Evolutionary conservation across 768 basidiomycete genomes (phyloP).

Genomic region (Mycena crocata): DNA sequence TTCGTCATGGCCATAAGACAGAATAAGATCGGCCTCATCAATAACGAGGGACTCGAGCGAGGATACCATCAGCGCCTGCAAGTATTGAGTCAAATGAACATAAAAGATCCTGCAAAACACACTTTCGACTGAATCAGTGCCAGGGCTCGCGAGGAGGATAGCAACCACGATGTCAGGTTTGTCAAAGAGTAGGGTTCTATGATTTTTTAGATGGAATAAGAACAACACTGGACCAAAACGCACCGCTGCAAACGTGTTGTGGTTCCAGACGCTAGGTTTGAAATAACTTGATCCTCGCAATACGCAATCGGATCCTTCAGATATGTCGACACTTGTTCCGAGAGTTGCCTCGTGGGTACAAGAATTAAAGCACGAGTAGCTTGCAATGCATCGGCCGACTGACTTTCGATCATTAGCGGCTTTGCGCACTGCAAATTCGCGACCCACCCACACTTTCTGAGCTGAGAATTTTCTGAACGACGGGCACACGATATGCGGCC

Average conservation of each 20-base stretch:
- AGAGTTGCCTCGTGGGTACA: constrained; percentile 92
- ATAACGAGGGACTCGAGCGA: constrained; percentile 90
- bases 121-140: constrained; percentile 79
- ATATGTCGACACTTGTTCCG: constrained; percentile 88
- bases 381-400: constrained; percentile 57
- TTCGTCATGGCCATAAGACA: constrained; percentile 97
- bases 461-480: constrained; percentile 88
- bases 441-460: constrained; percentile 76
- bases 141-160: constrained; percentile 80
- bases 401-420: constrained; percentile 4
- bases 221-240: constrained; percentile 29
- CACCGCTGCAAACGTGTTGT: constrained; percentile 80
- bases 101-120: constrained; percentile 22
- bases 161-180: constrained; percentile 84
- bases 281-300: constrained; percentile 81
- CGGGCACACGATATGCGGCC: constrained; percentile 92
- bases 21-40: constrained; percentile 96
- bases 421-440: background rate
- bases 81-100: background rate
- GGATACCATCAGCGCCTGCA: constrained; percentile 70
- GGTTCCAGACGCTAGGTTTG: constrained; percentile 81
- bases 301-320: constrained; percentile 75
- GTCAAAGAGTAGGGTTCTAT: constrained; percentile 57
- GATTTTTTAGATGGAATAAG: background rate
- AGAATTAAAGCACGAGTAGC: constrained; percentile 82